Evolutionary conservation across 768 basidiomycete species (phyloP), one percentile per base, ranked within the genome.

Genomic region (Tricholoma sp.): DNA sequence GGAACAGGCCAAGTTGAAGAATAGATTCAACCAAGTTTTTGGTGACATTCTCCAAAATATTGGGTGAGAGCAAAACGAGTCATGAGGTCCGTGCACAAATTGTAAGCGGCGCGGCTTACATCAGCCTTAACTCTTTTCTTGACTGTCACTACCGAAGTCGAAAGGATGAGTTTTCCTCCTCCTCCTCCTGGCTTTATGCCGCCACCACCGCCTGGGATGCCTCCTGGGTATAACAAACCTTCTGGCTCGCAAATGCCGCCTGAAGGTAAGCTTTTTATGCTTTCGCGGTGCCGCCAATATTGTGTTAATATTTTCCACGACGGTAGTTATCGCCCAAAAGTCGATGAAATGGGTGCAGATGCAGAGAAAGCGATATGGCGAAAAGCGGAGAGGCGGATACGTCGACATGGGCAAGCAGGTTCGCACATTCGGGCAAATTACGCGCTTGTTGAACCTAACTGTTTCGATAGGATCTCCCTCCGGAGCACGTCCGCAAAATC

Each of bases 401-500:
- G 85, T 94, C 59, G 93, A 94, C 68, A 89, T 92, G 84, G 92
- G 93, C 59, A 94, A 97, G 73, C 89, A 91, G 84, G 89, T 94
- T 46, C 19, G 60, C 64, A 22, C 57, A 24, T 50, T 1, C 55
- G 32, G 18, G 59, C n/a, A 24, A 10, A 51, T 59, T 18, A 37
- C 37, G 54, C 35, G 39, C 49, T 60, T 61, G 61, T 50, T 57
- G 32, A 60, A 62, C 63, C 72, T 29, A 53, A 1, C 60, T 55
- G 52, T 62, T 61, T 50, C 34, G 7, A 46, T 54, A 95, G 91
- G 94, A 97, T 72, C 76, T 97, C 58, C 97, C 97, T 56, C 92
- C 95, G 29, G 97, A 99, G 72, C 95, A 98, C 68, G 89, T 99
- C 62, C 88, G 97, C 59, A 98, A 98, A 88, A 98, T 99, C 66